Evolutionary conservation across 495 filamentous ascomycete genomes (phyloP), one percentile per base, ranked within the genome.

Genomic region (Clohesyomyces aquaticus): DNA sequence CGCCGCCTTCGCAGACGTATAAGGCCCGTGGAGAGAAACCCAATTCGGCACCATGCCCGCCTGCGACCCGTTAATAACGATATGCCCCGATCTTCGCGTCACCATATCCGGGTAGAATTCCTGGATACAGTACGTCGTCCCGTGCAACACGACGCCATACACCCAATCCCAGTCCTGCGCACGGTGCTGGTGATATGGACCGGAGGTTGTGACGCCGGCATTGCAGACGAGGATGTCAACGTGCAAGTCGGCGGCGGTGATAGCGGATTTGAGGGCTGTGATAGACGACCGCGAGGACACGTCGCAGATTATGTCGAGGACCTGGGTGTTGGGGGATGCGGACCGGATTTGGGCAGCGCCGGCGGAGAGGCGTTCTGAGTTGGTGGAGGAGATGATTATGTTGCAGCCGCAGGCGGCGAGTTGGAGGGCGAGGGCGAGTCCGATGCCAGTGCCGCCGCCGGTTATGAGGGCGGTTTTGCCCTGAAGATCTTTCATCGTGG

Each of bases 111-210:
- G 62, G 18, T 65, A 65, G 55, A 58, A 65, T n/a, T 48, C 51
- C 16, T 65, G 62, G 27, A 65, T 54, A 21, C 53, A 65, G 35
- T 65, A 56, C 14, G 42, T 49, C 4, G 55, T 59, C 14, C 62
- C 62, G 32, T 42, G 4, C 22, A 65, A 35, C 12, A 65, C 62
- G 9, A 65, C 62, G 0, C 55, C 62, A 32, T 65, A 65, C n/a
- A 65, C 62, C 62, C 62, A 65, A 19, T 65, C 55, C 62, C 62
- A 65, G 23, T 65, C 62, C 23, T 49, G n/a, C 22, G 46, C 62
- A n/a, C 62, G 22, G 22, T 65, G 62, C 27, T 29, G 22, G n/a
- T 58, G 45, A 25, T 42, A 65, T 1, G 51, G 45, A 4, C 62
- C 62, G 46, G 54, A 53, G 12, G 62, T 65, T 3, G 62, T 65